A percentile compares a stretch with the other conserved stretches of the same genome.
phyloP scores from a whole-genome alignment of 2,329 filamentous ascomycete species.

The Pseudocercospora fijiensis region DNA sequence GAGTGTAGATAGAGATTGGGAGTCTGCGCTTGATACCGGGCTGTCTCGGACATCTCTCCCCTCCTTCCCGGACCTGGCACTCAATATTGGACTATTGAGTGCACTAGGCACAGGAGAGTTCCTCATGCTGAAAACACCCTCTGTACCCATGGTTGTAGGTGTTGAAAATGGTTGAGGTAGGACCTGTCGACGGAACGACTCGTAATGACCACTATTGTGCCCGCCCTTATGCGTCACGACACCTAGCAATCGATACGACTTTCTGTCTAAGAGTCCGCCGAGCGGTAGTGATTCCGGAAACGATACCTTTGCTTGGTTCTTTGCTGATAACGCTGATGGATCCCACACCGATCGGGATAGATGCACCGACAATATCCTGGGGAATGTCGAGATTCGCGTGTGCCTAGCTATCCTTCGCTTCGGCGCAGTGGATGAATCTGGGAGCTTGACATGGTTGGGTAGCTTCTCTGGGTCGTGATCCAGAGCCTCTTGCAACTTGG shows the following conservation, averaged over 20 bases:
- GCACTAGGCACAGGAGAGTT: constrained; percentile 36
- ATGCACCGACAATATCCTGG: constrained; percentile 87
- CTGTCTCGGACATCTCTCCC: constrained; percentile 14
- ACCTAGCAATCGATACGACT: constrained; percentile 78
- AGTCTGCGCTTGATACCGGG: constrained; percentile 16
- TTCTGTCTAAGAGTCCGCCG: constrained; percentile 73
- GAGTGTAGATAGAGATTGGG: constrained; percentile 19
- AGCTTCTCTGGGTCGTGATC: constrained; percentile 77
- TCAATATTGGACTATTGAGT: constrained; percentile 44
- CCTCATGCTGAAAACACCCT: constrained; percentile 69
- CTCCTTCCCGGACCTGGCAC: constrained; percentile 17
- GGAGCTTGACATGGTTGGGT: constrained; percentile 70
- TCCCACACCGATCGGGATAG: constrained; percentile 91
- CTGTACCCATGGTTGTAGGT: constrained; percentile 72
- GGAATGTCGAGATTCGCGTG: constrained; percentile 82
- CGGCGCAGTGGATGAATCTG: constrained; percentile 71
- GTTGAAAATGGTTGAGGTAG: constrained; percentile 78
- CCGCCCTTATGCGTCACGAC: constrained; percentile 93
- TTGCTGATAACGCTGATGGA: constrained; percentile 67
- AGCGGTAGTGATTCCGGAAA: constrained; percentile 86
- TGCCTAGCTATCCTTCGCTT: constrained; percentile 83
- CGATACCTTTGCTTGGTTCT: constrained; percentile 90
- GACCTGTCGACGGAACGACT: constrained; percentile 88
- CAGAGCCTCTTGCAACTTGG: constrained; percentile 67
- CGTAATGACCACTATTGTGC: constrained; percentile 95